Conservation (phyloP, 352 stramenopile species). For the Pythium apleroticum region DNA sequence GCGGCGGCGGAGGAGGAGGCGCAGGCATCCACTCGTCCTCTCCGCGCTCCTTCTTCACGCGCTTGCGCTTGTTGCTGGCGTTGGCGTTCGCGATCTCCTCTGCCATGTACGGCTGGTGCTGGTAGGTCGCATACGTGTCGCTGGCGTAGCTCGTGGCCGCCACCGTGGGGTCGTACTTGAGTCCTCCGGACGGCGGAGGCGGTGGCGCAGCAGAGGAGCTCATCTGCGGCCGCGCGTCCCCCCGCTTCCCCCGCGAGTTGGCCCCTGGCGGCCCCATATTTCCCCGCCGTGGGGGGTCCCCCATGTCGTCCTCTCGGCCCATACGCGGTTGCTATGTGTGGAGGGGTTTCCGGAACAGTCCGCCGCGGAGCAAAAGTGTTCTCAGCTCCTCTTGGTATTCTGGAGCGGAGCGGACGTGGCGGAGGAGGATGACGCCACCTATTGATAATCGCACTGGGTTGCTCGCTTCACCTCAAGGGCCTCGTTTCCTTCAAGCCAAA, state of each 20-base stretch:
- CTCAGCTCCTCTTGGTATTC: neutral
- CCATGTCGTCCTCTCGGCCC: slow-evolving; percentile 27
- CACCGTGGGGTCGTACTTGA: slow-evolving; percentile 27
- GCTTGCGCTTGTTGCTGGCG: slow-evolving; percentile 43
- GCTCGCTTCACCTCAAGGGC: neutral
- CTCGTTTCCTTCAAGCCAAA: slow-evolving; percentile 19
- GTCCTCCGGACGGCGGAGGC: slow-evolving; percentile 8
- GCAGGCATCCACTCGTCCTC: slow-evolving; percentile 26
- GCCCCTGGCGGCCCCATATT: neutral
- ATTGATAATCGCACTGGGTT: slow-evolving; percentile 6
- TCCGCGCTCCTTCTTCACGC: slow-evolving; percentile 45
- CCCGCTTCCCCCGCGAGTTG: neutral
- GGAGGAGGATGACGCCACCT: slow-evolving; percentile 6
- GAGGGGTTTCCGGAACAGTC: neutral
- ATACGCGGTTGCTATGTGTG: slow-evolving; percentile 7
- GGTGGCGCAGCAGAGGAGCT: neutral
- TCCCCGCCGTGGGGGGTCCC: slow-evolving; percentile 11
- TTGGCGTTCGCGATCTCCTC: neutral
- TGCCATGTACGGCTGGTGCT: neutral
- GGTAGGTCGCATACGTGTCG: slow-evolving; percentile 11
- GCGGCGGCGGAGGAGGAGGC: slow-evolving; percentile 15
- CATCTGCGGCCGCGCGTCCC: neutral
- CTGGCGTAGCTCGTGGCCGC: neutral
- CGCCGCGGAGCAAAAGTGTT: slow-evolving; percentile 5
- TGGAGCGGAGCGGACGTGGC: no score